Base-by-base conservation (phyloP, 805 yeast genomes). In the Cyberlindnera americana region DNA sequence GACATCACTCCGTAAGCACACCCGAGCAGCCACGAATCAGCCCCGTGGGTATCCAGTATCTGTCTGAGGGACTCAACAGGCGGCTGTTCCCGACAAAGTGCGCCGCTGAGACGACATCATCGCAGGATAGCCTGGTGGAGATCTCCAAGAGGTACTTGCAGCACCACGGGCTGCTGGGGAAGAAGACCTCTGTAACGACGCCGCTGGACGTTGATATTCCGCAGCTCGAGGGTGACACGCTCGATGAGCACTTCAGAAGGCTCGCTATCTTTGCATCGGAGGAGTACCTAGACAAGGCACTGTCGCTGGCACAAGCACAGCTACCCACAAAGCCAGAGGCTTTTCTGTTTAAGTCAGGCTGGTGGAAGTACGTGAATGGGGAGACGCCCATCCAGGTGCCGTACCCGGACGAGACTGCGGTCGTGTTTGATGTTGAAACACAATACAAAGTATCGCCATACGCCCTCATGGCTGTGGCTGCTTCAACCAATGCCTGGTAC, bases 381-480 rank as follows among this genome's bases (percentile, higher is more conserved):
- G 56, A 64, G 38, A 39, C 38, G 0, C 89, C 95, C 0, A 60
- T 62, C 16, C 43, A 56, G 0, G 96, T 93, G 0, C 67, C 66
- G 0, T 81, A 64, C 51, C 99, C 99, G 0, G 52, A 49, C 25
- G 97, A 86, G 41, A 71, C 78, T 29, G 77, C 75, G 3, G 54
- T 93, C 11, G 89, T 84, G 0, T 91, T 91, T 59, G 99, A 93
- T 61, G 90, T 87, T 10, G 99, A 93, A 59, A 86, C 83, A 0
- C 58, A 90, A 54, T 90, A 88, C 62, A 81, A 86, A 49, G 61
- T 77, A 1, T 77, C 93, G 0, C 74, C 72, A 4, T 90, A 78
- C 56, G 81, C 98, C 0, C 77, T 84, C 0, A 57, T 93, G 61
- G 96, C 96, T 2, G 75, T 85, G 0, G 95, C 96, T 10, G 80